Base-by-base conservation (phyloP, 768 basidiomycete species). In the Suillus lakei region DNA sequence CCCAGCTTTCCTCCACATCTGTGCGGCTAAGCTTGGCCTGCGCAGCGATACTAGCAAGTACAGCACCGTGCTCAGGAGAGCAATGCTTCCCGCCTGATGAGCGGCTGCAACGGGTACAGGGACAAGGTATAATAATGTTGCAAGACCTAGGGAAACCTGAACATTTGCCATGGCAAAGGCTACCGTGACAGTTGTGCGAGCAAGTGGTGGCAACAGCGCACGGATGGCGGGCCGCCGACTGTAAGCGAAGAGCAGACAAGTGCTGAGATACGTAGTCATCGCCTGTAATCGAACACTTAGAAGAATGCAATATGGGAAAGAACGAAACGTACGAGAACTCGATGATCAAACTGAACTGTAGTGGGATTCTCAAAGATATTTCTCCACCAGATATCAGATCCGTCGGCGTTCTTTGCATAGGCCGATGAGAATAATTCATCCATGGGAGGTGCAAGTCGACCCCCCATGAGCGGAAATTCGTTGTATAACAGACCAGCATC, bases 401-500 rank as follows among this genome's bases (percentile, higher is more conserved):
- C 81, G 74, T 93, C 91, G 0, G 79, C 70, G 36, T 76, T 85
- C 75, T 89, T 88, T 8, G 95, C 87, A 75, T 98, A 99, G 8
- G 82, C 80, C 1, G 84, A 73, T 32, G 92, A 88, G 74, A 96
- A 87, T 30, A 99, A 85, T 76, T 99, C 98, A 43, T 90, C 86
- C 8, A 81, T 66, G 0, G 96, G 95, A 4, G 98, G 98, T 4
- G 87, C 85, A 18, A 98, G 76, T 18, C 88, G 85, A 8, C 92
- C 96, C 43, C 95, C 97, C 97, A 99, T 99, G 5, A 91, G 79
- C 0, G 98, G 98, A 80, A 98, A 99, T 73, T 99, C 97, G 74
- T 99, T 99, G 80, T 99, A 99, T n/a, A 96, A 76, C 62, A 99
- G 79, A 16, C 98, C 98, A 1, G 98, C 98, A 75, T 99, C 98